phyloP scores from a whole-genome alignment of 176 grass and related monocot genomes.

The Eleusine indica region DNA sequence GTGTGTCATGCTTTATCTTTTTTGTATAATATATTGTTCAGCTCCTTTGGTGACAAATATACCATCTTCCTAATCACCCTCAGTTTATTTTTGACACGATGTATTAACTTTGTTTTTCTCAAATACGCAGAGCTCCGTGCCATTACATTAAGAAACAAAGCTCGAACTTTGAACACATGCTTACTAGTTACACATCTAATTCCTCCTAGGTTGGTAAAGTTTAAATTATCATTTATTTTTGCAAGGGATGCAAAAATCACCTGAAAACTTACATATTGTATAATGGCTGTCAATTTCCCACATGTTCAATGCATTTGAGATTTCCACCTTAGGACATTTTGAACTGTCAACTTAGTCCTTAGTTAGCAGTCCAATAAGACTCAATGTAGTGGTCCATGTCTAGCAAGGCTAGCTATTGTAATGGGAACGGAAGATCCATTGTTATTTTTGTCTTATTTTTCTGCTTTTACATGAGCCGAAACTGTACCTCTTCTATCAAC shows the following conservation, averaged over 20 bases:
- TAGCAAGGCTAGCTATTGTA: not conserved
- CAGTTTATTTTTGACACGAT: not conserved
- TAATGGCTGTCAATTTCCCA: not conserved
- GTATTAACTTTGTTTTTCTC: not conserved
- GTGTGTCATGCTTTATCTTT: not conserved
- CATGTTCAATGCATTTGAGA: not conserved
- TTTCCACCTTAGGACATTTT: too few relatives aligned
- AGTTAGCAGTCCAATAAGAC: not conserved
- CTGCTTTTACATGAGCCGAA: constrained; percentile 11
- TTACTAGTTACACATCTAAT: not conserved
- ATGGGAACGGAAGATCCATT: not conserved
- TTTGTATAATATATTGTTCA: constrained; percentile 1
- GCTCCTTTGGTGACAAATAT: not conserved
- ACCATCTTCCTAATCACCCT: not conserved
- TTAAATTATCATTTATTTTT: not conserved
- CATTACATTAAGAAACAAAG: not conserved
- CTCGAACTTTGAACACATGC: not conserved
- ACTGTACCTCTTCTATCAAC: not conserved
- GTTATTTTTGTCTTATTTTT: constrained; percentile 9
- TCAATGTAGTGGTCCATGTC: not conserved
- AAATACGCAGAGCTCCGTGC: not conserved
- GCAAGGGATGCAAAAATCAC: not conserved
- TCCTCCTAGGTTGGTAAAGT: too few relatives aligned
- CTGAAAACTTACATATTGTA: not conserved
- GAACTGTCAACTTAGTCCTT: not conserved